These are phyloP conservation scores for Ophiostoma triangulosporum DNA, from an alignment of 2,329 filamentous ascomycete genomes.

Conservation along the genomic window DNA sequence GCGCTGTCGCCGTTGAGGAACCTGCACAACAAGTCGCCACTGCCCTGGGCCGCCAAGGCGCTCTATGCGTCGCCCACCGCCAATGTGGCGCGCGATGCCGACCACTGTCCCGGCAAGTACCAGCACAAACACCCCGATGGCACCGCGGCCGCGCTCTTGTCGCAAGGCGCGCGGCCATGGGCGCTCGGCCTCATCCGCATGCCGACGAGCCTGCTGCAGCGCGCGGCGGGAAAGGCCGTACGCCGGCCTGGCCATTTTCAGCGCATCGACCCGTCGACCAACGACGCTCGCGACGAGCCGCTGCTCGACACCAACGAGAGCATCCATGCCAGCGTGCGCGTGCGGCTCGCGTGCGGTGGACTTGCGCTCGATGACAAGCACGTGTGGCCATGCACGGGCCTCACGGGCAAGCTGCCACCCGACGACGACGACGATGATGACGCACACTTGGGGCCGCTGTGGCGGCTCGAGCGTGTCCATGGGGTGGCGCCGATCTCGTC, in stretches of 20 bases:
- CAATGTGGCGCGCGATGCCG: conserved; percentile 14
- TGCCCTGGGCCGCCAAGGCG: not conserved
- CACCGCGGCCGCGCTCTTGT: conserved; percentile 7
- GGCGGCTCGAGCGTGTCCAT: conserved; percentile 16
- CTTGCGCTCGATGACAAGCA: conserved; percentile 23
- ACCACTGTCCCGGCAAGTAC: conserved; percentile 18
- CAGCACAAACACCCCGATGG: conserved; percentile 14
- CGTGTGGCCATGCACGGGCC: conserved; percentile 18
- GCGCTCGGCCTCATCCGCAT: conserved; percentile 18
- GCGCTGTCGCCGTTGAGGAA: not conserved
- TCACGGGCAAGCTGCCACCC: conserved; percentile 11
- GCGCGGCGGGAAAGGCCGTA: conserved; percentile 17
- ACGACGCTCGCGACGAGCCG: conserved; percentile 20
- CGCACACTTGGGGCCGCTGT: conserved; percentile 12
- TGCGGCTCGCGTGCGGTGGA: conserved; percentile 19
- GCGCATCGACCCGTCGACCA: conserved; percentile 25
- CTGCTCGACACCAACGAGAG: conserved; percentile 26
- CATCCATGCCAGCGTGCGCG: conserved; percentile 20
- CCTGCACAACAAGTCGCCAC: not conserved
- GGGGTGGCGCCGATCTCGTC: not conserved
- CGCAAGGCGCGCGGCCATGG: conserved; percentile 19
- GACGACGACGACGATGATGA: conserved; percentile 2
- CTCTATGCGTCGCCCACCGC: not conserved
- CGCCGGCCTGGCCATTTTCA: conserved; percentile 24
- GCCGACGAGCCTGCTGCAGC: conserved; percentile 17